phyloP scores from a whole-genome alignment of 169 alveolate species.

The Plasmodium gaboni region DNA sequence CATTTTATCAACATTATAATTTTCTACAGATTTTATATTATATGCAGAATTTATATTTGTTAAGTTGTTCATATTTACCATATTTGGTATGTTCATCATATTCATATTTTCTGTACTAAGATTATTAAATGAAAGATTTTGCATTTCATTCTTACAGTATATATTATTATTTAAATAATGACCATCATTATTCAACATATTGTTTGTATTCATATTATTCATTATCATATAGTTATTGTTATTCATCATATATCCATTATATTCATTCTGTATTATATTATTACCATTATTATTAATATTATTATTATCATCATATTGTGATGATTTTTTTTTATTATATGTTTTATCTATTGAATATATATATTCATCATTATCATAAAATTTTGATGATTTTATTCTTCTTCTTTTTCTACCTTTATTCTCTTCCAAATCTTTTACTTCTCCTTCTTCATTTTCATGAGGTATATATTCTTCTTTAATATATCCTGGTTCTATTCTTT shows the following conservation, averaged over 20 bases:
- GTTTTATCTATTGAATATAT: not conserved
- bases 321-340: not conserved
- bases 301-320: not conserved
- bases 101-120: not conserved
- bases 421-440: too few species aligned
- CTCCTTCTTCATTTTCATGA: too few species aligned
- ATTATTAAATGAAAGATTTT: not conserved
- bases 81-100: constrained; percentile 11
- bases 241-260: not conserved
- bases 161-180: not conserved
- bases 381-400: not conserved
- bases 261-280: not conserved
- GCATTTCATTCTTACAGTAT: not conserved
- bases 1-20: not conserved
- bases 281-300: not conserved
- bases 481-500: too few species aligned
- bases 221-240: not conserved
- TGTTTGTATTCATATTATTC: not conserved
- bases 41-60: not conserved
- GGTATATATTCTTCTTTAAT: too few species aligned
- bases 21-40: not conserved
- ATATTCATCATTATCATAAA: not conserved
- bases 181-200: not conserved
- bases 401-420: not conserved
- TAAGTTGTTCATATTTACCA: constrained; percentile 7